These are phyloP conservation scores for Thalassiosira ordinaria DNA, from an alignment of 352 stramenopile genomes.

Conservation along the genomic window DNA sequence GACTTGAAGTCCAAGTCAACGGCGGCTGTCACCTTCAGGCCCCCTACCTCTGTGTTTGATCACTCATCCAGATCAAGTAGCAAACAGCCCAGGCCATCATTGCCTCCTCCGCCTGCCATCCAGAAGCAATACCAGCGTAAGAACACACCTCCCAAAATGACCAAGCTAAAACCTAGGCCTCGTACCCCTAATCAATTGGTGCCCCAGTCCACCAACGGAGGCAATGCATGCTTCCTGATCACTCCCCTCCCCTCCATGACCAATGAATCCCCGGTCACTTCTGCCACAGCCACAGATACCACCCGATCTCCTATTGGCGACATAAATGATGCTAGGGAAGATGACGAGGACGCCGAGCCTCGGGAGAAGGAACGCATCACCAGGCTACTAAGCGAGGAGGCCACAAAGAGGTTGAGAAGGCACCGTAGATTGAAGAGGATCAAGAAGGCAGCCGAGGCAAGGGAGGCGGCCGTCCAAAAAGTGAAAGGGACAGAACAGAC, in stretches of 20 bases:
- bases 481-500: slow-evolving; percentile 25
- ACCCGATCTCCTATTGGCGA: slow-evolving; percentile 18
- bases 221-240: not conserved
- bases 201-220: not conserved
- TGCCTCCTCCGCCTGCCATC: not conserved
- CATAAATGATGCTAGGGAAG: not conserved
- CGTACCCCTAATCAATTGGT: not conserved
- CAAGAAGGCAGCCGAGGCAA: slow-evolving; percentile 47
- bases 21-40: slow-evolving; percentile 15
- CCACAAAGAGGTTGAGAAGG: slow-evolving; percentile 10
- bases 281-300: slow-evolving; percentile 31
- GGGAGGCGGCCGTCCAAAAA: slow-evolving; percentile 38
- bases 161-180: slow-evolving; percentile 13
- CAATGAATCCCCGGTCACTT: slow-evolving; percentile 38
- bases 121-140: not conserved
- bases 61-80: not conserved
- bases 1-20: not conserved
- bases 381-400: slow-evolving; percentile 20
- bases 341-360: not conserved
- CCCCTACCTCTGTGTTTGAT: slow-evolving; percentile 1
- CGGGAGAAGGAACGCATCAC: slow-evolving; percentile 6
- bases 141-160: not conserved
- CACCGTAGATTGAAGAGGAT: slow-evolving; percentile 39
- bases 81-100: not conserved
- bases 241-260: slow-evolving; percentile 13